phyloP scores from a whole-genome alignment of 176 grass and related monocot genomes.

The Zea mays region Zm-B73-REFERENCE-NAM-5.0 NC_050098.1:23352501-23353000 shows the following conservation, averaged over 20 bases:
- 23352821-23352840: slow-evolving; percentile 49
- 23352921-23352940: slow-evolving; percentile 12
- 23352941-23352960: slow-evolving; percentile 1
- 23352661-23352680: slow-evolving; percentile 1
- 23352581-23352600: slow-evolving; percentile 16
- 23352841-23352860: slow-evolving; percentile 16
- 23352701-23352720: slow-evolving; percentile 22
- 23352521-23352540: not conserved
- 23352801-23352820: slow-evolving; percentile 43
- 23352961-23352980: not conserved
- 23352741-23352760: not conserved
- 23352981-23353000: not conserved
- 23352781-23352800: slow-evolving; percentile 38
- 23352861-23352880: slow-evolving; percentile 43
- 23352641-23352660: not conserved
- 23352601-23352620: not conserved
- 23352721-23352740: slow-evolving; percentile 40
- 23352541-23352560: not conserved
- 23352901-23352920: not conserved
- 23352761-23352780: not conserved
- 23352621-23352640: not conserved
- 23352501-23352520: not conserved
- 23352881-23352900: slow-evolving; percentile 4
- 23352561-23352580: not conserved
- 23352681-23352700: not conserved